phyloP scores from a whole-genome alignment of 495 filamentous ascomycete species.

The Pyronema domesticum region DNA sequence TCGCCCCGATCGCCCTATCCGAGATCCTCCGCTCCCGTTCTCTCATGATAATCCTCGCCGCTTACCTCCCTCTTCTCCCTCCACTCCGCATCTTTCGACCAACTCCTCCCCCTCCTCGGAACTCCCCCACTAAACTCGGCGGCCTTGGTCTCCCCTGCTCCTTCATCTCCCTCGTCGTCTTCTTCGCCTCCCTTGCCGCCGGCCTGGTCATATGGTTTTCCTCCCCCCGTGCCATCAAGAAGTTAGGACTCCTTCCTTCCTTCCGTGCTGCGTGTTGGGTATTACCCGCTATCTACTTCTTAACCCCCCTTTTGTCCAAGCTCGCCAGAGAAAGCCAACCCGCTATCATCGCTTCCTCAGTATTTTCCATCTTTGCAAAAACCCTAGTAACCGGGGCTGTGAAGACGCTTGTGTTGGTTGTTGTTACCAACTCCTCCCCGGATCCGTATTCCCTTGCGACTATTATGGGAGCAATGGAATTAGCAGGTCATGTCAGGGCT shows the following conservation, averaged over 20 bases:
- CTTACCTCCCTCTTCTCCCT: constrained; percentile 30
- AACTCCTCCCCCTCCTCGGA: constrained; percentile 31
- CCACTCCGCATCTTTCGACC: constrained; percentile 31
- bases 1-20: constrained; percentile 27
- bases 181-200: constrained; percentile 25
- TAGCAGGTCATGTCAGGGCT: constrained; percentile 27
- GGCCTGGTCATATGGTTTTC: constrained; percentile 24
- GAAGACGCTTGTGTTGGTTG: constrained; percentile 29
- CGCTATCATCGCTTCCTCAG: constrained; percentile 24
- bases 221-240: constrained; percentile 24
- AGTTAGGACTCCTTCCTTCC: constrained; percentile 27
- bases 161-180: constrained; percentile 26
- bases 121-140: constrained; percentile 27
- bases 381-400: constrained; percentile 27
- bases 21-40: constrained; percentile 30
- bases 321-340: constrained; percentile 20
- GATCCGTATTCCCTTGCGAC: constrained; percentile 31
- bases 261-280: constrained; percentile 27
- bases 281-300: constrained; percentile 29
- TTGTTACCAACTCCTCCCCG: constrained; percentile 31
- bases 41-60: constrained; percentile 28
- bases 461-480: constrained; percentile 31
- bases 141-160: constrained; percentile 31
- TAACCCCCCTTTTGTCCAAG: constrained; percentile 26
- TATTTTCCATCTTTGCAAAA: constrained; percentile 28